phyloP scores from a whole-genome alignment of 2,329 filamentous ascomycete genomes.

The Blumeria graminis region DNA sequence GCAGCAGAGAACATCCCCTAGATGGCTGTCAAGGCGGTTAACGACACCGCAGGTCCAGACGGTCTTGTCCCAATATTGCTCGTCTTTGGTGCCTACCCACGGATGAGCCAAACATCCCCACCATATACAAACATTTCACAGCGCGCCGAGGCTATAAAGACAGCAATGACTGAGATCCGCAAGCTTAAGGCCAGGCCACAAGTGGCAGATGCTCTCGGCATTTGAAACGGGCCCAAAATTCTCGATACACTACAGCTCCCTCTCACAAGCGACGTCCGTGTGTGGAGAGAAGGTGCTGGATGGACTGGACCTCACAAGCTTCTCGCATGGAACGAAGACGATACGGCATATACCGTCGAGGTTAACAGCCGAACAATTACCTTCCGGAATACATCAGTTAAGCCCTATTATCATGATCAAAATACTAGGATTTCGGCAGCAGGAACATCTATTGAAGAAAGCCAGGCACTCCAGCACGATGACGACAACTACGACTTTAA shows the following conservation, averaged over 20 bases:
- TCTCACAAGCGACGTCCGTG: constrained; percentile 1
- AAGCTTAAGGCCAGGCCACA: not conserved
- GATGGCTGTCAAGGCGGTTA: too few species aligned
- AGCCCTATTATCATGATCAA: too few species aligned
- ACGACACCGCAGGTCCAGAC: too few species aligned
- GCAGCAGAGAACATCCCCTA: not conserved
- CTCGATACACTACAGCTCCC: not conserved
- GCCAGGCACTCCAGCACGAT: not conserved
- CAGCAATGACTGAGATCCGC: constrained; percentile 3
- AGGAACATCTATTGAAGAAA: too few species aligned
- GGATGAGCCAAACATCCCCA: not conserved
- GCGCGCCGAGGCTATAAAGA: not conserved
- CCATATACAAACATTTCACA: not conserved
- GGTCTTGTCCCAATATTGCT: too few species aligned
- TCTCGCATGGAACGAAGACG: not conserved
- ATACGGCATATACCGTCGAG: not conserved
- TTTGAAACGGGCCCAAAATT: not conserved
- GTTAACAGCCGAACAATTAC: not conserved
- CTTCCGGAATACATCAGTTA: too few species aligned
- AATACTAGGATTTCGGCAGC: too few species aligned
- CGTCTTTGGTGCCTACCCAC: too few species aligned
- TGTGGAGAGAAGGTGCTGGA: constrained; percentile 2
- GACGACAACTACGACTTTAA: too few species aligned
- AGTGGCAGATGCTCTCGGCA: constrained; percentile 1
- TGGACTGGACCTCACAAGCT: not conserved